These are phyloP conservation scores for Panaeolus cyanescens DNA, from an alignment of 768 basidiomycete genomes.

Conservation along the genomic window DNA sequence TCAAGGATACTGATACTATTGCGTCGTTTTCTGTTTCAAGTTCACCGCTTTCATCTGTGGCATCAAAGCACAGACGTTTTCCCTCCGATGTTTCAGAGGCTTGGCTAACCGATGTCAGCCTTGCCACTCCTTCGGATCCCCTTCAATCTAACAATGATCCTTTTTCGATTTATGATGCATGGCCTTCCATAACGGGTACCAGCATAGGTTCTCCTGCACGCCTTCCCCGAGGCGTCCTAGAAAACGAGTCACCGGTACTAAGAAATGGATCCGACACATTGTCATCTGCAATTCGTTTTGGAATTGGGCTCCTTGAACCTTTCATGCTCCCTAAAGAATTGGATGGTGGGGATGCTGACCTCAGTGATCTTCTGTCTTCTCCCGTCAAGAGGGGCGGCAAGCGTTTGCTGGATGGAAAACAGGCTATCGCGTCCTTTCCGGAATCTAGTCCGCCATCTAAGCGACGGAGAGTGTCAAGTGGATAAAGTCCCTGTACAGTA, in stretches of 20 bases:
- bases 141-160: conserved; percentile 37
- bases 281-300: conserved; percentile 42
- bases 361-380: conserved; percentile 29
- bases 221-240: conserved; percentile 31
- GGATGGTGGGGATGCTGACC: conserved; percentile 30
- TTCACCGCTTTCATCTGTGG: conserved; percentile 10
- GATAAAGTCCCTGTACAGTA: conserved; percentile 6
- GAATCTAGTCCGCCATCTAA: conserved; percentile 47
- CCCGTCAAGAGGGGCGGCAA: conserved; percentile 27
- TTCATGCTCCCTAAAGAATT: conserved; percentile 45
- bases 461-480: conserved; percentile 46
- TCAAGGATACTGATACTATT: conserved; percentile 19
- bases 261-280: conserved; percentile 32
- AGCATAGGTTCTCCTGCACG: conserved; percentile 24
- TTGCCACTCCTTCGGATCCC: conserved; percentile 20
- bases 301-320: conserved; percentile 57
- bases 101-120: conserved; percentile 39
- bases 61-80: conserved; percentile 27
- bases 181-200: conserved; percentile 30
- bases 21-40: conserved; percentile 6
- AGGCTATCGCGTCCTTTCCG: conserved; percentile 7
- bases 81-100: conserved; percentile 40
- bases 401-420: conserved; percentile 19
- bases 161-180: conserved; percentile 48
- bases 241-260: conserved; percentile 58